Conservation (phyloP, 2,329 filamentous ascomycete species). For the Cladosporium sp. region DNA sequence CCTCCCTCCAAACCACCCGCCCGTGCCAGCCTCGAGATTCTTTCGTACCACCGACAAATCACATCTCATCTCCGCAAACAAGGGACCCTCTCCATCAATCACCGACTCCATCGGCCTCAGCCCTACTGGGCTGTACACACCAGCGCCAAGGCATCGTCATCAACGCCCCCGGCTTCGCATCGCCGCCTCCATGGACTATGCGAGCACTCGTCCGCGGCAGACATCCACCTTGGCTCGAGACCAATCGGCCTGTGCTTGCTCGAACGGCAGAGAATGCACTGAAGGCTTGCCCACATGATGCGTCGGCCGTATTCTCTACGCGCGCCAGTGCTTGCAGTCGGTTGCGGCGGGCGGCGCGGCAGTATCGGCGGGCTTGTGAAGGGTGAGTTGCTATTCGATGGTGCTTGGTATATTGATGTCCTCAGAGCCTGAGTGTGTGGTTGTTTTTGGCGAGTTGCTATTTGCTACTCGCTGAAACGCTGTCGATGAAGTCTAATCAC, state of each 20-base stretch:
- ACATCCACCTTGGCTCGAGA: slow-evolving; percentile 9
- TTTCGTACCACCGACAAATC: neutral
- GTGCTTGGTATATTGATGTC: neutral
- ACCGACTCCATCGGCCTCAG: slow-evolving; percentile 3
- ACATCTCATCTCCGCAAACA: slow-evolving; percentile 11
- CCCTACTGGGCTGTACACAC: slow-evolving; percentile 9
- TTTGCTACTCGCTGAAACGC: neutral
- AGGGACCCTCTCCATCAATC: neutral
- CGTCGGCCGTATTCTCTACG: neutral
- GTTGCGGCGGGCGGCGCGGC: slow-evolving; percentile 13
- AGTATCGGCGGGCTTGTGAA: neutral
- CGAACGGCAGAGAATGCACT: neutral
- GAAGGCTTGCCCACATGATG: neutral
- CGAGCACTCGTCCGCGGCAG: slow-evolving; percentile 9
- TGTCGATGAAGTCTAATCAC: neutral
- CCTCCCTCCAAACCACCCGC: neutral
- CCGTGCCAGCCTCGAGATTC: neutral
- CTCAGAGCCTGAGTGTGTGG: neutral
- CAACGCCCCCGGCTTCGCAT: slow-evolving; percentile 2
- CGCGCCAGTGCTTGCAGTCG: neutral
- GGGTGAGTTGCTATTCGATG: neutral
- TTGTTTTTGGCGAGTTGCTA: neutral
- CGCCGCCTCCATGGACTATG: neutral
- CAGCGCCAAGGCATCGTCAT: slow-evolving; percentile 6
- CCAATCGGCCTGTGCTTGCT: neutral